Conservation (phyloP, 2,329 filamentous ascomycete species). For the Ophiostoma ips region DNA sequence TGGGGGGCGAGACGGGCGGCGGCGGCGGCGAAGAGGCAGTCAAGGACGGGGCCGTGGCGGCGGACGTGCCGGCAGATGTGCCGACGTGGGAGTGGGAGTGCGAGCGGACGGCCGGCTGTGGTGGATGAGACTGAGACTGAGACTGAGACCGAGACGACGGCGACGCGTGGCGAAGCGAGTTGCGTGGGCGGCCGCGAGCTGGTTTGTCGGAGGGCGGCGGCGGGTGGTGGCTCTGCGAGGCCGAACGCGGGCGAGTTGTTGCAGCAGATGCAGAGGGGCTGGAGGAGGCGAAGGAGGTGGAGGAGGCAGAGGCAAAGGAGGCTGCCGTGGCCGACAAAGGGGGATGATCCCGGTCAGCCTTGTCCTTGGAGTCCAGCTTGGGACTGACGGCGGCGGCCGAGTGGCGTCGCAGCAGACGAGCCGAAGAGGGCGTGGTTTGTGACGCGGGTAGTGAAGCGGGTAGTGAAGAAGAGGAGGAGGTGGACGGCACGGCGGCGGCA, state of each 20-base stretch:
- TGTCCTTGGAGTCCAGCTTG: background rate
- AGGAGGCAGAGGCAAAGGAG: background rate
- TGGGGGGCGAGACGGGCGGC: conserved; percentile 15
- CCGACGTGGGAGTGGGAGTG: background rate
- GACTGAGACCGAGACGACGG: conserved; percentile 1
- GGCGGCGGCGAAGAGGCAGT: conserved; percentile 23
- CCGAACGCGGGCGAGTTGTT: background rate
- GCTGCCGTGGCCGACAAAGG: background rate
- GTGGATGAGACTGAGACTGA: background rate
- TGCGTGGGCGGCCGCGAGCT: conserved; percentile 6
- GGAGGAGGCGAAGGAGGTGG: background rate
- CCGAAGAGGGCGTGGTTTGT: background rate
- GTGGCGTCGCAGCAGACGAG: background rate
- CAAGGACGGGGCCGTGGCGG: conserved; percentile 20
- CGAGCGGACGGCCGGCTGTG: no score
- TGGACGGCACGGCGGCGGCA: background rate
- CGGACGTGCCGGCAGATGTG: background rate
- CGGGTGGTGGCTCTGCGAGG: background rate
- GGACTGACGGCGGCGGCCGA: background rate
- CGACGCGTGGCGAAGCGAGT: conserved; percentile 4
- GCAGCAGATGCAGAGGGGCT: background rate
- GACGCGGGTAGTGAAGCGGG: no score
- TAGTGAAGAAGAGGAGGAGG: background rate
- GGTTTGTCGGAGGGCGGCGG: background rate
- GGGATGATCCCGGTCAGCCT: background rate